phyloP scores from a whole-genome alignment of 495 filamentous ascomycete species.

The Barbatosphaeria neglecta region DNA sequence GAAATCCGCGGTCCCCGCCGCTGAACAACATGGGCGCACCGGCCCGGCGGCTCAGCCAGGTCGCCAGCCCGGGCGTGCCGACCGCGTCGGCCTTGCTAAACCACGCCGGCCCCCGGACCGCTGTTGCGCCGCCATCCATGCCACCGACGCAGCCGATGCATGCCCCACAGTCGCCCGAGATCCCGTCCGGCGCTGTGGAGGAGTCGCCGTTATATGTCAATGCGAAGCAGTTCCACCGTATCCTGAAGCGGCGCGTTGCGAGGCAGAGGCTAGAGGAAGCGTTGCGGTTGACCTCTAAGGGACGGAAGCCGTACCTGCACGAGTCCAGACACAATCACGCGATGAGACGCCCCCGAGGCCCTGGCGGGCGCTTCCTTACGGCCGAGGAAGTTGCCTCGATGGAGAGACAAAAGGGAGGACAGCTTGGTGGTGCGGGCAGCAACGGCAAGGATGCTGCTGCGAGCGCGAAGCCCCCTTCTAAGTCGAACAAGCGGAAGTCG shows the following conservation, averaged over 20 bases:
- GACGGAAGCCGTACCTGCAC: slow-evolving; percentile 92
- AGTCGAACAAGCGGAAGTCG: slow-evolving; percentile 33
- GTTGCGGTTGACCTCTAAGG: slow-evolving; percentile 82
- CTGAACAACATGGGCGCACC: slow-evolving; percentile 36
- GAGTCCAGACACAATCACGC: slow-evolving; percentile 99
- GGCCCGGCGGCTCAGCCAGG: slow-evolving; percentile 49
- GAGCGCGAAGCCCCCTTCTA: slow-evolving; percentile 20
- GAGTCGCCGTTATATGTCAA: slow-evolving; percentile 97
- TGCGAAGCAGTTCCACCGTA: slow-evolving; percentile 96
- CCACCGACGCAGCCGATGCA: slow-evolving; percentile 33
- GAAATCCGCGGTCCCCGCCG: slow-evolving; percentile 49
- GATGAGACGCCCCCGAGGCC: slow-evolving; percentile 89
- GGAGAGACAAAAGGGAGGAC: slow-evolving; percentile 45
- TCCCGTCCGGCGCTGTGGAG: slow-evolving; percentile 63
- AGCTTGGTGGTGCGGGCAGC: slow-evolving; percentile 7
- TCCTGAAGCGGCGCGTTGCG: slow-evolving; percentile 85
- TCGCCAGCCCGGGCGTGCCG: slow-evolving; percentile 50
- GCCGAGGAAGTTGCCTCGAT: slow-evolving; percentile 95
- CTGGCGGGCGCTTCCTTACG: slow-evolving; percentile 93
- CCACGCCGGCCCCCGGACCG: slow-evolving; percentile 29
- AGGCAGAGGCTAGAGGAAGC: slow-evolving; percentile 88
- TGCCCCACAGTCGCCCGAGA: slow-evolving; percentile 72
- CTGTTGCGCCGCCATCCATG: slow-evolving; percentile 35
- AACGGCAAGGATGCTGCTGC: slow-evolving; percentile 23
- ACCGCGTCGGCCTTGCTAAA: slow-evolving; percentile 47